Percentiles rank a stretch among this genome's conserved stretches.
Conservation (phyloP, 1,139 yeast genomes). For the Saccharomyces hybrid region DNA sequence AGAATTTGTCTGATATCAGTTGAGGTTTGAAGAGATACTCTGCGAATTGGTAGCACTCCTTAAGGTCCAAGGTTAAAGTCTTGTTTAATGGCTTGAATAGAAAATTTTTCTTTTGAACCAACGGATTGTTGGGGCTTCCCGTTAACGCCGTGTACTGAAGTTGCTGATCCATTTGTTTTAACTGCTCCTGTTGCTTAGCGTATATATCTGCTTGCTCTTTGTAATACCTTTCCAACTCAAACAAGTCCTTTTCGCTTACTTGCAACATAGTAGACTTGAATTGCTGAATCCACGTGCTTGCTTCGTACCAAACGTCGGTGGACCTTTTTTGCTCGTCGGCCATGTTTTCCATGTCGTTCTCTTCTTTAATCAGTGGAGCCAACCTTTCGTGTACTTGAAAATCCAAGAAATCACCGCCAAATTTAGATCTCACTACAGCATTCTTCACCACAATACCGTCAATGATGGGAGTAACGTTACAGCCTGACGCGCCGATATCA, state of each 20-base stretch:
- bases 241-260: slow-evolving; percentile 26
- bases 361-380: not conserved
- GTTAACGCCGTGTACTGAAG: slow-evolving; percentile 7
- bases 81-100: slow-evolving; percentile 13
- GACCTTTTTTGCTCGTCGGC: slow-evolving; percentile 6
- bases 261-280: slow-evolving; percentile 26
- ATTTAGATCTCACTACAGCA: slow-evolving; percentile 52
- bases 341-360: not conserved
- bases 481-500: slow-evolving; percentile 57
- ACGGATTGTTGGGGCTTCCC: slow-evolving; percentile 16
- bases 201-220: slow-evolving; percentile 20
- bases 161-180: slow-evolving; percentile 12
- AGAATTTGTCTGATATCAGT: slow-evolving; percentile 15
- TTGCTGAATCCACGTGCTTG: slow-evolving; percentile 28
- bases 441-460: slow-evolving; percentile 63
- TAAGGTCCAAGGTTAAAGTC: slow-evolving; percentile 20
- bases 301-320: slow-evolving; percentile 20
- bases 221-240: slow-evolving; percentile 24
- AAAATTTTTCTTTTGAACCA: slow-evolving; percentile 20
- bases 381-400: slow-evolving; percentile 40
- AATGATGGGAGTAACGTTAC: slow-evolving; percentile 60
- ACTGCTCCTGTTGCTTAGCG: slow-evolving; percentile 18
- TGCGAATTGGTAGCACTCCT: slow-evolving; percentile 22
- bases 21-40: slow-evolving; percentile 28
- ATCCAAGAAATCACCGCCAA: slow-evolving; percentile 64